phyloP scores from a whole-genome alignment of 306 rosid species.

The Medicago lupulina region DNA sequence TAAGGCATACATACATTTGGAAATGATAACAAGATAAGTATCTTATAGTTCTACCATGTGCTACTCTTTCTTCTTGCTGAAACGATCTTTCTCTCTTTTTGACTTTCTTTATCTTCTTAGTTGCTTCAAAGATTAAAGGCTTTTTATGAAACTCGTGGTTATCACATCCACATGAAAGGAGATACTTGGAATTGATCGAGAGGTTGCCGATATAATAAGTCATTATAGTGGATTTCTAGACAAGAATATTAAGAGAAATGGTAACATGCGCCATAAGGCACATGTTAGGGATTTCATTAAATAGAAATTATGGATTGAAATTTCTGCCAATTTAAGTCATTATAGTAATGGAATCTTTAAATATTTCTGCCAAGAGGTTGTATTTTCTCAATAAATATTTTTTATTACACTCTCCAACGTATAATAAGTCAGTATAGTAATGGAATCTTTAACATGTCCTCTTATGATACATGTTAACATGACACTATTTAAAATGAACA shows the following conservation, averaged over 20 bases:
- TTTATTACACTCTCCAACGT: too few species aligned
- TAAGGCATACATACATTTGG: neutral
- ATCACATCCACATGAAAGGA: constrained; percentile 1
- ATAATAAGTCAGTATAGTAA: too few species aligned
- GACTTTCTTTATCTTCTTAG: constrained; percentile 7
- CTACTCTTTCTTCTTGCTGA: constrained; percentile 25
- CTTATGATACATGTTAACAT: too few species aligned
- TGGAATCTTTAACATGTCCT: too few species aligned
- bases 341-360: too few species aligned
- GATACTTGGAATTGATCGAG: neutral
- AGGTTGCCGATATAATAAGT: neutral
- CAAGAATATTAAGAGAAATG: constrained; percentile 14
- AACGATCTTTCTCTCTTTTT: neutral
- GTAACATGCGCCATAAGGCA: too few species aligned
- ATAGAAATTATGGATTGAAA: too few species aligned
- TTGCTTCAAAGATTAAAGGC: constrained; percentile 9
- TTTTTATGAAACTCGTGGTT: neutral
- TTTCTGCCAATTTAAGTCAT: too few species aligned
- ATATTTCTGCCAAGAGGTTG: too few species aligned
- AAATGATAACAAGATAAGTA: constrained; percentile 44
- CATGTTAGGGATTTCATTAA: too few species aligned
- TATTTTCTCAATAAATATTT: too few species aligned
- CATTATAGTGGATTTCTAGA: constrained; percentile 3
- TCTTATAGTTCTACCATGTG: constrained; percentile 48
- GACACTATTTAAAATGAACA: too few species aligned